Conservation (phyloP, 441 rosid genomes). For the Rhodomyrtus psidioides region DNA sequence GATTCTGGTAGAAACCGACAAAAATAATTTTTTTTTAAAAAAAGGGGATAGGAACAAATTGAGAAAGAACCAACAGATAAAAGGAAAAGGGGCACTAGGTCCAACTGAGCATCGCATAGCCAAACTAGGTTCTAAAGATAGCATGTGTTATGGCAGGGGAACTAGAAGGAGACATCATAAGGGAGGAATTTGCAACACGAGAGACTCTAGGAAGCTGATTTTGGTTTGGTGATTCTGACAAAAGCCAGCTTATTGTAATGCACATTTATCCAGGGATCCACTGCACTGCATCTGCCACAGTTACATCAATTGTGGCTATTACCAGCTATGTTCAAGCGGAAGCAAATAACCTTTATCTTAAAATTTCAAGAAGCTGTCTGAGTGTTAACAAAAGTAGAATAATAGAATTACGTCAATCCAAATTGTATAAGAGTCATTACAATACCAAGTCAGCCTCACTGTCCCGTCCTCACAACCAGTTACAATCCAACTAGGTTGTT, state of each 20-base stretch:
- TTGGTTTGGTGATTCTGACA: not conserved
- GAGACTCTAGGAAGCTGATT: not conserved
- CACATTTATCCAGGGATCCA: not conserved
- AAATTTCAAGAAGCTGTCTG: not conserved
- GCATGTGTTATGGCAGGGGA: not conserved
- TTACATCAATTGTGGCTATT: not conserved
- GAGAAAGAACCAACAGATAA: not conserved
- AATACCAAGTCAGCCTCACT: conserved; percentile 87
- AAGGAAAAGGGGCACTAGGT: not conserved
- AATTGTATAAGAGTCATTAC: conserved; percentile 3
- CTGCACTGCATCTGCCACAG: not conserved
- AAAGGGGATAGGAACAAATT: not conserved
- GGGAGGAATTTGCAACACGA: not conserved
- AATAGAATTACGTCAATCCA: not conserved
- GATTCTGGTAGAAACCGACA: not conserved
- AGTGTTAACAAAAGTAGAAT: not conserved
- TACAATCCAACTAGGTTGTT: conserved; percentile 66
- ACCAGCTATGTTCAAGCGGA: not conserved
- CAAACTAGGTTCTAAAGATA: not conserved
- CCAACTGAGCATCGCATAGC: not conserved
- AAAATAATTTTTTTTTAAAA: not conserved
- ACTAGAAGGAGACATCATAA: not conserved
- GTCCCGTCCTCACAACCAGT: conserved; percentile 99
- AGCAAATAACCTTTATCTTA: not conserved
- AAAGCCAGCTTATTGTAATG: not conserved